Percentiles rank a stretch among this genome's conserved stretches.
Conservation (phyloP, 345 rosid genomes). For the Toxicodendron radicans region DNA sequence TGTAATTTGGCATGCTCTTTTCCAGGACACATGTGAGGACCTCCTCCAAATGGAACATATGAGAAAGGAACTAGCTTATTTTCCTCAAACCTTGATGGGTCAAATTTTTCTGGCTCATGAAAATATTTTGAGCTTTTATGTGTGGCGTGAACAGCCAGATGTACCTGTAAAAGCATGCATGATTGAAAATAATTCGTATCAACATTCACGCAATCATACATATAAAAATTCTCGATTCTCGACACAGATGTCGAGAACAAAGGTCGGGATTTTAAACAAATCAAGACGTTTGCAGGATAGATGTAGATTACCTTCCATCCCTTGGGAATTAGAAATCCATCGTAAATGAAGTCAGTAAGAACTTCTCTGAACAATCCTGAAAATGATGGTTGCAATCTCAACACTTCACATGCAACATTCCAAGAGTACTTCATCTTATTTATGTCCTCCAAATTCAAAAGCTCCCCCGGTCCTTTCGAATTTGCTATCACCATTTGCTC, state of each 20-base stretch:
- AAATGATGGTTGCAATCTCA: conserved; percentile 13
- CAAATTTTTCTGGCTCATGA: conserved; percentile 4
- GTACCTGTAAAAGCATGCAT: conserved; percentile 21
- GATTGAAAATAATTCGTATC: not conserved
- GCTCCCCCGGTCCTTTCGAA: conserved; percentile 11
- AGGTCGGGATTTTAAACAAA: too few relatives aligned
- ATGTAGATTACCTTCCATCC: conserved; percentile 29
- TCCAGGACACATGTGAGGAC: not conserved
- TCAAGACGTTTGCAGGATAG: too few relatives aligned
- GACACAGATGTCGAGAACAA: too few relatives aligned
- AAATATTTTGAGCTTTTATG: not conserved
- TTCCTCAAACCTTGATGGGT: conserved; percentile 7
- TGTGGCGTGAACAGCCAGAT: not conserved
- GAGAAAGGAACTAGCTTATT: not conserved
- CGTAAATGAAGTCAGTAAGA: conserved; percentile 21
- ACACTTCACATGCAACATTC: conserved; percentile 1
- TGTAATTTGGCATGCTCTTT: conserved; percentile 3
- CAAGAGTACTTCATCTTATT: conserved; percentile 12
- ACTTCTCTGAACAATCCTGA: conserved; percentile 24
- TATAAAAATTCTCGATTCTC: not conserved
- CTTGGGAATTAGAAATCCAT: conserved; percentile 12
- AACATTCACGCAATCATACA: not conserved
- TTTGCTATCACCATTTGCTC: conserved; percentile 25
- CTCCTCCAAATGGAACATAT: conserved; percentile 3
- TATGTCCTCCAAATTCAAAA: conserved; percentile 13